Evolutionary conservation across 169 alveolate species (phyloP).

Genomic region (Plasmodium yoelii): DNA sequence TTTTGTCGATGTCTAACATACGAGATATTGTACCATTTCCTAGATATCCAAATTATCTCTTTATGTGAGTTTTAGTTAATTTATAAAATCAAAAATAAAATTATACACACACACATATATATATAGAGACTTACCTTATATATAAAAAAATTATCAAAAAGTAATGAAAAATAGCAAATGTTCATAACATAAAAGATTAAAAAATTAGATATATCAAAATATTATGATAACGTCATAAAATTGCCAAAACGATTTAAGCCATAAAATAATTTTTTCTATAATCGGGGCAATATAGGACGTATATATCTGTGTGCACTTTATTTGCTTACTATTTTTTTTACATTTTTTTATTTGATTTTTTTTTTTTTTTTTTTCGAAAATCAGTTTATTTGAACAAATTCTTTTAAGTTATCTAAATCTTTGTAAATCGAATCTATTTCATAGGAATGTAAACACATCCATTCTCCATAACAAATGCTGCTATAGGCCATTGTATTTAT

Average conservation of each 20-base stretch:
- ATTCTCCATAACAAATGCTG: constrained; percentile 66
- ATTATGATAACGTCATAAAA: neutral
- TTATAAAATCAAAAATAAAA: neutral
- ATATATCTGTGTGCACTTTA: too few relatives aligned
- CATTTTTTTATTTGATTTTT: neutral
- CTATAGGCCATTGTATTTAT: constrained; percentile 41
- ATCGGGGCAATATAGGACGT: too few relatives aligned
- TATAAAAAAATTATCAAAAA: too few relatives aligned
- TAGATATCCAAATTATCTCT: constrained; percentile 84
- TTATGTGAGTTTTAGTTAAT: constrained; percentile 25
- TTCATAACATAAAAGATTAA: too few relatives aligned
- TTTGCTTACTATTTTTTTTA: too few relatives aligned
- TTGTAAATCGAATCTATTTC: constrained; percentile 45
- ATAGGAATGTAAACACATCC: constrained; percentile 68
- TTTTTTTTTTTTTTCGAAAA: neutral
- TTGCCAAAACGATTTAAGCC: too few relatives aligned
- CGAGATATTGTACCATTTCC: constrained; percentile 99
- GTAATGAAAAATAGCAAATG: too few relatives aligned
- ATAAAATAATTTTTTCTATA: too few relatives aligned
- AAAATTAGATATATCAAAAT: neutral
- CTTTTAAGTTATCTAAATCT: constrained; percentile 16
- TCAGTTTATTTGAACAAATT: constrained; percentile 27
- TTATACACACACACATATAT: neutral
- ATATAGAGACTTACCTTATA: neutral
- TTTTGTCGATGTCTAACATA: constrained; percentile 97